These are phyloP conservation scores for Wallacemonas sp. DNA, from an alignment of 208 protist species.

Conservation along the genomic window DNA sequence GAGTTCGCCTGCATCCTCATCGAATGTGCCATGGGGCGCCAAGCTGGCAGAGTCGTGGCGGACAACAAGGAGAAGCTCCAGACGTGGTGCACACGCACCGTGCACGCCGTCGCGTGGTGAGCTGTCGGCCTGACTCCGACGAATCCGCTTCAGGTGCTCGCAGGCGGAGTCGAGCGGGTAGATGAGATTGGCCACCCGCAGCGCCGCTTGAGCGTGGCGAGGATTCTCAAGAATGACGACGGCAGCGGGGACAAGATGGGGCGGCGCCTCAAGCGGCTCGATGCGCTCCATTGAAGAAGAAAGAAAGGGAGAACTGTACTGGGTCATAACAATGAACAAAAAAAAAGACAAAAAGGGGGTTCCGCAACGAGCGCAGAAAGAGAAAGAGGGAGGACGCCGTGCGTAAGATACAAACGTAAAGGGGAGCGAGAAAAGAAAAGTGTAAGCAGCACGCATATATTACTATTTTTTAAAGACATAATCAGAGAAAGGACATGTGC, in stretches of 20 bases:
- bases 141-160: conserved; percentile 80
- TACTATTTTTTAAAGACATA: too few relatives aligned
- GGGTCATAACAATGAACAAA: too few relatives aligned
- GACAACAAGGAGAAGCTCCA: conserved; percentile 12
- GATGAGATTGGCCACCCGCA: conserved; percentile 57
- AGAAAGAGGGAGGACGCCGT: too few relatives aligned
- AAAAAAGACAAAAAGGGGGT: too few relatives aligned
- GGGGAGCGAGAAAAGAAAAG: background rate
- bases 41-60: background rate
- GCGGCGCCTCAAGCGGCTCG: conserved; percentile 35
- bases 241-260: conserved; percentile 43
- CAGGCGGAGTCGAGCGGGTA: conserved; percentile 39
- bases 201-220: conserved; percentile 35
- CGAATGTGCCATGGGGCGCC: too few relatives aligned
- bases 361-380: too few relatives aligned
- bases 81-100: background rate
- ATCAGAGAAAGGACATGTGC: too few relatives aligned
- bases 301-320: background rate
- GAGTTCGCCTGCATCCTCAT: background rate
- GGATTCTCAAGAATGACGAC: conserved; percentile 39
- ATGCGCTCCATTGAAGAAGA: conserved; percentile 77
- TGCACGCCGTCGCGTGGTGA: too few relatives aligned
- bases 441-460: conserved; percentile 17
- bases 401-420: too few relatives aligned
- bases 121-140: too few relatives aligned